phyloP scores from a whole-genome alignment of 2,329 filamentous ascomycete species.

The Aspergillus latus region DNA sequence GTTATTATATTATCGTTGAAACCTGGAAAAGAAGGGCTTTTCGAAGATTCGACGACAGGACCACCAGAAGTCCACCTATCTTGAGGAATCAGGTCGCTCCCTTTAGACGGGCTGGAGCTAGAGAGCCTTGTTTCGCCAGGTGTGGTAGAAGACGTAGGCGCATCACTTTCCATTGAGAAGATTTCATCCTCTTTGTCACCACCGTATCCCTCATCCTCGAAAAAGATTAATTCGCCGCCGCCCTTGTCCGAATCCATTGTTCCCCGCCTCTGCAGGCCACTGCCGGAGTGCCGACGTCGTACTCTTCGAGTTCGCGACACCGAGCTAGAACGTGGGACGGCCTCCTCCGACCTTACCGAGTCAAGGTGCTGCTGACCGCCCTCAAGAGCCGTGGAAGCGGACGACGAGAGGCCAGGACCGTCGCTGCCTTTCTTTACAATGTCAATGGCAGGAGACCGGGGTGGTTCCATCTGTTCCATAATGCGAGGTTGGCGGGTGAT shows the following conservation, averaged over 20 bases:
- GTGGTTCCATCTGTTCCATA: constrained; percentile 19
- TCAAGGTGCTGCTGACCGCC: constrained; percentile 35
- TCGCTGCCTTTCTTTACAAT: constrained; percentile 29
- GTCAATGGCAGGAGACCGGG: constrained; percentile 29
- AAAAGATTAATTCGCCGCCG: constrained; percentile 85
- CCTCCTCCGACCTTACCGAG: constrained; percentile 35
- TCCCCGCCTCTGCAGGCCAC: constrained; percentile 73
- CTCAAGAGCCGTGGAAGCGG: constrained; percentile 40
- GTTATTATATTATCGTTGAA: constrained; percentile 23
- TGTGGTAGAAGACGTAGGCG: constrained; percentile 16
- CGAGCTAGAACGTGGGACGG: constrained; percentile 47
- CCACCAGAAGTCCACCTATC: neutral
- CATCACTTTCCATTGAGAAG: constrained; percentile 65
- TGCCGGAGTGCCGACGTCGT: constrained; percentile 78
- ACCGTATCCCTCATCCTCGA: constrained; percentile 82
- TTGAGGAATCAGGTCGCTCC: neutral
- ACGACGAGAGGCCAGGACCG: constrained; percentile 36
- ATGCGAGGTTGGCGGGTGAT: constrained; percentile 25
- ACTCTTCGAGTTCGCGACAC: constrained; percentile 33
- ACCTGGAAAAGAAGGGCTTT: constrained; percentile 8
- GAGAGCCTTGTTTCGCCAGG: constrained; percentile 13
- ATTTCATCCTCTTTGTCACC: constrained; percentile 73
- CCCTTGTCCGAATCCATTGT: constrained; percentile 68
- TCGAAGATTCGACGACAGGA: neutral
- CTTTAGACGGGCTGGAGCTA: constrained; percentile 17